These are phyloP conservation scores for Coemansia sp. DNA, from an alignment of 192 early-diverging fungal species.

Conservation along the genomic window DNA sequence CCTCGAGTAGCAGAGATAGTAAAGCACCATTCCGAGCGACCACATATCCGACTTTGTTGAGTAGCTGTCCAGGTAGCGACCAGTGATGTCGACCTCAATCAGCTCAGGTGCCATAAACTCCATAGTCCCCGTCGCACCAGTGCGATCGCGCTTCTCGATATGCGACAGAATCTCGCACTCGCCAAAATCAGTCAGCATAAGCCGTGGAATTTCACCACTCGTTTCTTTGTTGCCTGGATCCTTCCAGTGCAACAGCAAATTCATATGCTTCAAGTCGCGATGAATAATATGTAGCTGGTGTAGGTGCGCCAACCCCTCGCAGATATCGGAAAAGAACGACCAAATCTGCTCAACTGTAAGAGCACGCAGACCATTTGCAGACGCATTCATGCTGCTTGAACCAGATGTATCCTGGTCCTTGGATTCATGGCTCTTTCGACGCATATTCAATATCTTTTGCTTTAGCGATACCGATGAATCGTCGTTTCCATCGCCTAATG, in stretches of 20 bases:
- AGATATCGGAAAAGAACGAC: slow-evolving; percentile 88
- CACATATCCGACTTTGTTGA: slow-evolving; percentile 91
- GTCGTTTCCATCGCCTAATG: background rate
- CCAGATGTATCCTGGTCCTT: background rate
- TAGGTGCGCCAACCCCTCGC: slow-evolving; percentile 83
- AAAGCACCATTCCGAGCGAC: slow-evolving; percentile 91
- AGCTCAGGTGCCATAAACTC: slow-evolving; percentile 93
- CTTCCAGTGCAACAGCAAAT: slow-evolving; percentile 79
- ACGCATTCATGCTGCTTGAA: background rate
- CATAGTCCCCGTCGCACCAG: slow-evolving; percentile 91
- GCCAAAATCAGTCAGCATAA: slow-evolving; percentile 95
- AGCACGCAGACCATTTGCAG: slow-evolving; percentile 16
- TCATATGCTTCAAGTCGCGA: slow-evolving; percentile 92
- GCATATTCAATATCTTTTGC: slow-evolving; percentile 27
- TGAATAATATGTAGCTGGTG: slow-evolving; percentile 89
- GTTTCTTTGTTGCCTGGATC: slow-evolving; percentile 33
- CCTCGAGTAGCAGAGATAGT: slow-evolving; percentile 83
- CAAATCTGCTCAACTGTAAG: slow-evolving; percentile 73
- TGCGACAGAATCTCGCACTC: slow-evolving; percentile 89
- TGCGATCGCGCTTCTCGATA: slow-evolving; percentile 67
- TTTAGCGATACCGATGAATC: slow-evolving; percentile 24
- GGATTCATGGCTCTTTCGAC: slow-evolving; percentile 14
- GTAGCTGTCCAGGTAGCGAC: slow-evolving; percentile 74
- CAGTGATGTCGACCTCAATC: slow-evolving; percentile 59
- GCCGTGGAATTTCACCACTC: slow-evolving; percentile 59